phyloP scores from a whole-genome alignment of 805 yeast genomes.

The Peterozyma xylosa region DNA sequence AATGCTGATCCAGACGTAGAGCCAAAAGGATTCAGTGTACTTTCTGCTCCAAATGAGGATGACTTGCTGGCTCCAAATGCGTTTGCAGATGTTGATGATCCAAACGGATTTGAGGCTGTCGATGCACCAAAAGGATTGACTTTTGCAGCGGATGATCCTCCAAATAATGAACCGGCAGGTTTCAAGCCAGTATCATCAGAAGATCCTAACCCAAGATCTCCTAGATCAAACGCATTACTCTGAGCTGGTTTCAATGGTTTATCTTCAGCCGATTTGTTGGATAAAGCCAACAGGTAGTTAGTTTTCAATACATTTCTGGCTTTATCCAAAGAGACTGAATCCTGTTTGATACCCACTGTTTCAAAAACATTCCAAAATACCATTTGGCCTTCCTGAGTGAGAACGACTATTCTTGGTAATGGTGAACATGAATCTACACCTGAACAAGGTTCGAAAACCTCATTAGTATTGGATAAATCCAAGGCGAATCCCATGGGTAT shows the following conservation, averaged over 20 bases:
- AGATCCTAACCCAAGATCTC: neutral
- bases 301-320: neutral
- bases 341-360: constrained; percentile 37
- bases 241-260: neutral
- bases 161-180: neutral
- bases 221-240: neutral
- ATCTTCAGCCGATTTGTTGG: neutral
- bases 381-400: constrained; percentile 58
- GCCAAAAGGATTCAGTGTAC: neutral
- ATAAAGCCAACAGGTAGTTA: no score
- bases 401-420: constrained; percentile 57
- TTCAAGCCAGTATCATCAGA: neutral
- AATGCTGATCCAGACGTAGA: neutral
- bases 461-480: constrained; percentile 41
- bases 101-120: constrained; percentile 1
- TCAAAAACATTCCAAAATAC: constrained; percentile 62
- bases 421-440: constrained; percentile 52
- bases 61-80: neutral
- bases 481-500: constrained; percentile 64
- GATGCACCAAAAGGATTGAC: neutral
- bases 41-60: neutral
- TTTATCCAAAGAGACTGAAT: constrained; percentile 10
- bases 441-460: constrained; percentile 42
- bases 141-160: neutral
- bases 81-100: neutral